These are phyloP conservation scores for Barnettozyma sucrosica DNA, from an alignment of 805 yeast genomes.

Conservation along the genomic window DNA sequence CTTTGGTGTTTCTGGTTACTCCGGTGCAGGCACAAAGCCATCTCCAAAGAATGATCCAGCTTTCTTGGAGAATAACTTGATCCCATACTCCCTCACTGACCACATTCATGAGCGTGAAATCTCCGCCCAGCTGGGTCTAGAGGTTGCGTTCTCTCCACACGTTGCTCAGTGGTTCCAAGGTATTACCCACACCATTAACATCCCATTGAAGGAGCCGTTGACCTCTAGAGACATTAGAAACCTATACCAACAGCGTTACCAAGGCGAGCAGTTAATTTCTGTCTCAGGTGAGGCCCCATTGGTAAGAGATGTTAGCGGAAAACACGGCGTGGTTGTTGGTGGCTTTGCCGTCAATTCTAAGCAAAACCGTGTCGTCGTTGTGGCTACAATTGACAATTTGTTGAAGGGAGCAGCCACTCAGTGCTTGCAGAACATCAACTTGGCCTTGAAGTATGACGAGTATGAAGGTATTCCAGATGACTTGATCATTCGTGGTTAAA, in stretches of 20 bases:
- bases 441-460: constrained; percentile 86
- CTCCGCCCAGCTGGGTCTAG: constrained; percentile 67
- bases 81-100: constrained; percentile 93
- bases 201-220: constrained; percentile 70
- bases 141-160: constrained; percentile 91
- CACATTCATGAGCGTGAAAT: constrained; percentile 96
- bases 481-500: constrained; percentile 32
- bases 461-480: constrained; percentile 90
- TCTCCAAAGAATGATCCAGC: constrained; percentile 88
- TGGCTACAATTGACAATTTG: constrained; percentile 92
- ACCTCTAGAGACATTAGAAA: constrained; percentile 79
- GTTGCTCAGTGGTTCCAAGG: constrained; percentile 99
- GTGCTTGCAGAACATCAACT: constrained; percentile 92
- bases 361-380: constrained; percentile 86
- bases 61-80: constrained; percentile 71
- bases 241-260: constrained; percentile 82
- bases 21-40: constrained; percentile 99
- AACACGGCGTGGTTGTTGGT: constrained; percentile 92
- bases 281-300: constrained; percentile 90
- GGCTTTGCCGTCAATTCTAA: constrained; percentile 91
- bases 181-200: constrained; percentile 83
- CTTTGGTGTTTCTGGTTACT: constrained; percentile 96
- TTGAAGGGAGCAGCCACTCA: constrained; percentile 99
- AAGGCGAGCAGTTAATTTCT: constrained; percentile 77
- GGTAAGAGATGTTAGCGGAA: constrained; percentile 85